Conservation (phyloP, 257 asterid genomes). For the Paulownia fortunei region DNA sequence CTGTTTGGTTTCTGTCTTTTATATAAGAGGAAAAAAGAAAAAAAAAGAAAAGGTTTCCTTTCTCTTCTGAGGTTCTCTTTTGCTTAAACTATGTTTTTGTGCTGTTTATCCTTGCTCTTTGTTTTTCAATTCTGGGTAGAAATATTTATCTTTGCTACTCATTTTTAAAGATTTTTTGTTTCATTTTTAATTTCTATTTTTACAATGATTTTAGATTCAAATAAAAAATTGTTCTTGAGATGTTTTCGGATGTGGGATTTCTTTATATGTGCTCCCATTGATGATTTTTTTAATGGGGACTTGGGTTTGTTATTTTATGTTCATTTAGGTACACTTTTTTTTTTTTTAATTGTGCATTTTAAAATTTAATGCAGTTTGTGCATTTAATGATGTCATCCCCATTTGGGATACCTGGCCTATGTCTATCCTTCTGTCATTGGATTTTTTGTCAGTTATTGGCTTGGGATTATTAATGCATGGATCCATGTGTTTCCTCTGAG, state of each 20-base stretch:
- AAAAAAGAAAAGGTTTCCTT: not conserved
- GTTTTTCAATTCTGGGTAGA: not conserved
- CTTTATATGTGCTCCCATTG: not conserved
- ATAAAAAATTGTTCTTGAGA: too few relatives aligned
- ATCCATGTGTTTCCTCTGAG: conserved; percentile 4
- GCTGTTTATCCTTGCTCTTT: not conserved
- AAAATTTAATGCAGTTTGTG: conserved; percentile 16
- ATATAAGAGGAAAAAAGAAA: not conserved
- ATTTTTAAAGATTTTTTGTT: not conserved
- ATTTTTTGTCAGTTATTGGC: conserved; percentile 16
- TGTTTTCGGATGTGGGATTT: too few relatives aligned
- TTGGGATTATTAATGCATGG: not conserved
- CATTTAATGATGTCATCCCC: conserved; percentile 6
- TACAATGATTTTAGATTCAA: not conserved
- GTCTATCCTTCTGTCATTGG: not conserved
- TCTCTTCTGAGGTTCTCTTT: not conserved
- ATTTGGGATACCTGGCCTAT: conserved; percentile 1
- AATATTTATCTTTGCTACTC: not conserved
- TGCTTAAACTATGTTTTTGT: not conserved
- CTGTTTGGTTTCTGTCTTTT: not conserved
- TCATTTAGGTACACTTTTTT: not conserved
- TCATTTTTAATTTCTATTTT: not conserved
- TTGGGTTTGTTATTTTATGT: not conserved
- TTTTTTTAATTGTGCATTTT: not conserved
- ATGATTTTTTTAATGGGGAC: not conserved